Percentiles rank a stretch among this genome's conserved stretches.
Evolutionary conservation across 805 yeast genomes (phyloP).

Genomic region (Starmera caribaea): DNA sequence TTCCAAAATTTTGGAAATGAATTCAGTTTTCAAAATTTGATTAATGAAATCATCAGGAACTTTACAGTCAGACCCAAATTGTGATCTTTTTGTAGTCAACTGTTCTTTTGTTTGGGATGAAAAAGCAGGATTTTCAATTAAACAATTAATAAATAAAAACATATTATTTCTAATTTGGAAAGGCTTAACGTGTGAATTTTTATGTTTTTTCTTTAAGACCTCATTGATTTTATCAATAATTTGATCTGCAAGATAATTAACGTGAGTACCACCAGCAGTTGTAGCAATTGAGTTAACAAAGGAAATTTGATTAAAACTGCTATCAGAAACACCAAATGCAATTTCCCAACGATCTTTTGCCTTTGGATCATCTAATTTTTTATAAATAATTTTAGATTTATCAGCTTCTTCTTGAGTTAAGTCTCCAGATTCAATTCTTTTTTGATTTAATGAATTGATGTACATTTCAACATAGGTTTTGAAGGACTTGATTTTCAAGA

Average conservation of each 20-base stretch:
- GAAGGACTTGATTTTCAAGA: conserved; percentile 62
- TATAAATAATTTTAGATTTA: conserved; percentile 64
- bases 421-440: conserved; percentile 18
- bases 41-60: conserved; percentile 70
- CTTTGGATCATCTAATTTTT: conserved; percentile 51
- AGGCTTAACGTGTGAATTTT: conserved; percentile 65
- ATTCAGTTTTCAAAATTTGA: conserved; percentile 64
- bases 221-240: conserved; percentile 71
- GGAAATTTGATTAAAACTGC: conserved; percentile 84
- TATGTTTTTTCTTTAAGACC: conserved; percentile 57
- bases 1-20: conserved; percentile 57
- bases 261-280: conserved; percentile 95
- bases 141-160: conserved; percentile 84
- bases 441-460: conserved; percentile 60
- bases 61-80: conserved; percentile 82
- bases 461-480: conserved; percentile 85
- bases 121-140: conserved; percentile 93
- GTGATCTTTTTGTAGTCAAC: conserved; percentile 76
- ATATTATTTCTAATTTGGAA: conserved; percentile 84
- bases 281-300: conserved; percentile 98
- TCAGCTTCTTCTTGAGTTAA: conserved; percentile 25
- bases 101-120: conserved; percentile 97
- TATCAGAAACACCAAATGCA: conserved; percentile 90
- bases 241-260: conserved; percentile 77
- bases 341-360: conserved; percentile 71